Base-by-base conservation (phyloP, 768 basidiomycete genomes). In the Boletus tomentosulus region DNA sequence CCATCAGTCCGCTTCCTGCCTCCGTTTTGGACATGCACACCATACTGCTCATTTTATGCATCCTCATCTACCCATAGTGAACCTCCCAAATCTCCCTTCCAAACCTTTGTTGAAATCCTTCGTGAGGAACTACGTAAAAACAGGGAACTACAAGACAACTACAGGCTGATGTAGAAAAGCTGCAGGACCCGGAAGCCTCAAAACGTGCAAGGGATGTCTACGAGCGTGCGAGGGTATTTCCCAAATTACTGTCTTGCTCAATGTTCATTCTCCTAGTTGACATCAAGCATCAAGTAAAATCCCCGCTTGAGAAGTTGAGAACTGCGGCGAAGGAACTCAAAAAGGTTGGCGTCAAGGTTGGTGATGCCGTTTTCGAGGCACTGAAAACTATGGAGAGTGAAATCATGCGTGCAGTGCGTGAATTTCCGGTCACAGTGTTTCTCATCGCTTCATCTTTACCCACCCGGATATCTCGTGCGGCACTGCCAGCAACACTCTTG, bases 121-220 rank as follows among this genome's bases (percentile, higher is more conserved):
- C 84, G 81, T 61, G 94, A 97, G 50, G 97, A 99, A 73, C 73
- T 99, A 42, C 79, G 83, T 68, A 98, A 98, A 78, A 96, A 92
- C 67, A 76, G 93, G 58, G 95, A 96, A 69, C 78, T 97, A 47
- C 92, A 96, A 74, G 95, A 98, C 34, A 96, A 73, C 79, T 99
- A 16, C 92, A 96, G 73, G 97, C 96, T 57, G 94, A 98, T 70
- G 96, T 97, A 35, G 91, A 92, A 74, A 97, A 97, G 74, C 73
- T 98, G 46, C 95, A 98, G 76, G 97, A 98, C 69, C 92, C 92
- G 50, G 93, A 96, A 67, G 88, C 94, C 13, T 87, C 98, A 92
- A 92, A 91, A 75, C 81, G 80, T 62, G 94, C 94, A 2, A 82
- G 81, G 67, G 93, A 90, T 48, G 85, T 91, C 54, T 98, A 98